Conservation (phyloP, 2,329 filamentous ascomycete genomes). For the Stachybotrys elegans region DNA sequence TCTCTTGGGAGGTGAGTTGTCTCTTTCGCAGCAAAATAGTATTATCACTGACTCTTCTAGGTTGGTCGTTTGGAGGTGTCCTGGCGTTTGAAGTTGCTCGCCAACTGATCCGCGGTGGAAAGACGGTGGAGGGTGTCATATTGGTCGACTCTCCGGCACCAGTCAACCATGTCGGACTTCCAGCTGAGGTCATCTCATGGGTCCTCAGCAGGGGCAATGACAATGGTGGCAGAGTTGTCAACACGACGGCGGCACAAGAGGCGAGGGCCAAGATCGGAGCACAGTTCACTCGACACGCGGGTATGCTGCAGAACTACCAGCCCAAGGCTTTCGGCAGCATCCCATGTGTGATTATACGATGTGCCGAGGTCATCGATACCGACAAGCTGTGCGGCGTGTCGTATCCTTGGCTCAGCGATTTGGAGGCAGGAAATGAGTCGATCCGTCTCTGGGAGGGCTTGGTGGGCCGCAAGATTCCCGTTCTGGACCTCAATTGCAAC, state of each 20-base stretch:
- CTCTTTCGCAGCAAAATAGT: not conserved
- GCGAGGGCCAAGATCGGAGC: not conserved
- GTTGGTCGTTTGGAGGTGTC: conserved; percentile 49
- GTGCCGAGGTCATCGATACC: conserved; percentile 14
- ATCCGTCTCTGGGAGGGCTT: conserved; percentile 16
- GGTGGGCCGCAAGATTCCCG: conserved; percentile 13
- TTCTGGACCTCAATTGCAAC: conserved; percentile 20
- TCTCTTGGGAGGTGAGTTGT: conserved; percentile 33
- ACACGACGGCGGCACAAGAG: not conserved
- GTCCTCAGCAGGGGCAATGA: not conserved
- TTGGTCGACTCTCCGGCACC: conserved; percentile 40
- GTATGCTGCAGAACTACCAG: conserved; percentile 1
- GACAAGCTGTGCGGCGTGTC: conserved; percentile 13
- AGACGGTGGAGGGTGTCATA: conserved; percentile 32
- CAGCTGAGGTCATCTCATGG: conserved; percentile 17
- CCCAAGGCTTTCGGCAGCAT: not conserved
- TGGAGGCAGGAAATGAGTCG: not conserved
- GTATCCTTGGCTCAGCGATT: not conserved
- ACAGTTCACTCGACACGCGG: not conserved
- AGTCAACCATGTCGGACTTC: conserved; percentile 40
- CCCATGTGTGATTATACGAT: conserved; percentile 15
- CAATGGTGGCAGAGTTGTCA: not conserved
- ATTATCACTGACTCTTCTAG: not conserved
- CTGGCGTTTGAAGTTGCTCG: conserved; percentile 41
- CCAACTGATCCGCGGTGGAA: conserved; percentile 29